Conservation (phyloP, 2,329 filamentous ascomycete species). For the Penicillium corylophilum region DNA sequence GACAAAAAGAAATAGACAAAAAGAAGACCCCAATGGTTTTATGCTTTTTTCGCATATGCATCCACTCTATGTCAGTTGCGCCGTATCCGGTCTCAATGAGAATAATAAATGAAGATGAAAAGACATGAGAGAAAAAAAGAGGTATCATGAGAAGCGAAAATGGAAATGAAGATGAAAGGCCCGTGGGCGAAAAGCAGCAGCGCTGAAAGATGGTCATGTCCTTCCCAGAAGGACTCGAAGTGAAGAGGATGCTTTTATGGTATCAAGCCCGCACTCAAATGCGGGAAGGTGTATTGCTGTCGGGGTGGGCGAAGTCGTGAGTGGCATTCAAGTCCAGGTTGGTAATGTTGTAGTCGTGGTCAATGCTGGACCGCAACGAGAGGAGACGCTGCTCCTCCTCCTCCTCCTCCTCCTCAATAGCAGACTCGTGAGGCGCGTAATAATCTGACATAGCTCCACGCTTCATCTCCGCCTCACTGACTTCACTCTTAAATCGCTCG, state of each 20-base stretch:
- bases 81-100: constrained; percentile 25
- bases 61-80: constrained; percentile 38
- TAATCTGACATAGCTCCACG: constrained; percentile 24
- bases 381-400: constrained; percentile 39
- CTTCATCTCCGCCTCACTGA: constrained; percentile 30
- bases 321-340: constrained; percentile 24
- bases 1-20: constrained; percentile 17
- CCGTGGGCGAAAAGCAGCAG: constrained; percentile 1
- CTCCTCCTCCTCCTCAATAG: constrained; percentile 30
- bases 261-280: constrained; percentile 2
- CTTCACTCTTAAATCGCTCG: constrained; percentile 36
- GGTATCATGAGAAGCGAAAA: constrained; percentile 22
- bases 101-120: constrained; percentile 14
- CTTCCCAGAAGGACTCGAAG: constrained; percentile 17
- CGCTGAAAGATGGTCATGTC: constrained; percentile 10
- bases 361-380: constrained; percentile 37
- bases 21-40: constrained; percentile 19
- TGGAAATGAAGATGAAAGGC: constrained; percentile 5
- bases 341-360: constrained; percentile 31
- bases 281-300: neutral
- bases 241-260: neutral
- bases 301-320: constrained; percentile 7
- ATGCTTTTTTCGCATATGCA: constrained; percentile 36
- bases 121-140: constrained; percentile 7
- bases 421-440: constrained; percentile 22